Base-by-base conservation (phyloP, 257 asterid genomes). In the Solanum bulbocastanum region DNA sequence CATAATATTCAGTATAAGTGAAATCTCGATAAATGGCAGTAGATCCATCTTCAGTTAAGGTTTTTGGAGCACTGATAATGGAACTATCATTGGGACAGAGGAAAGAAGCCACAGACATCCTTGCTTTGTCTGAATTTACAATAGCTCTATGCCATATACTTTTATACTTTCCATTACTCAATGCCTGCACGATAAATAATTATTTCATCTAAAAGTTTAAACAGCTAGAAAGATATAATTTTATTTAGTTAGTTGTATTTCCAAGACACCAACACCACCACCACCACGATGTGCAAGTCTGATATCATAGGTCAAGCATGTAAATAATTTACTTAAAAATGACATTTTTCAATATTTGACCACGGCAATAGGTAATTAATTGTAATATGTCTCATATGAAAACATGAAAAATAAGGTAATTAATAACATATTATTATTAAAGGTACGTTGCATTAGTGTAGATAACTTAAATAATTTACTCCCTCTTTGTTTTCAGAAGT, bases 131-230 rank as follows among this genome's bases (percentile, higher is more conserved):
- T 0, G 95, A 90, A 87, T 96, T 96, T 22, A 96, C 99, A 2
- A 94, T 86, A 4, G 98, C 99, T 49, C 99, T 91, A 81, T 96
- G 99, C 98, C 99, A 94, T 56, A 96, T 95, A 16, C 99, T 96
- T 71, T 89, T 96, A 88, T 96, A 96, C 84, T 90, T 91, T 16
- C 99, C 98, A 12, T 96, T 96, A 32, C 99, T 95, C 52, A 95
- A 85, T 1, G 98, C 98, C 98, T 96, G 65, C 87, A 88, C 2
- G 16, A 71, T 1, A 71, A 18, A 56, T 56, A 6, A 56, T 56
- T 56, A 56, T 27, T 30, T 69, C 39, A 15, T 14, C 37, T 68
- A 13, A 68, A 68, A 68, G 5, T 27, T 27, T 68, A 68, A 13
- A 4, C 4, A 3, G 2, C 9, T 13, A 66, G 2, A 20, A 58